phyloP scores from a whole-genome alignment of 2,329 filamentous ascomycete species.

The Nothophaeocryptopus gaeumannii region DNA sequence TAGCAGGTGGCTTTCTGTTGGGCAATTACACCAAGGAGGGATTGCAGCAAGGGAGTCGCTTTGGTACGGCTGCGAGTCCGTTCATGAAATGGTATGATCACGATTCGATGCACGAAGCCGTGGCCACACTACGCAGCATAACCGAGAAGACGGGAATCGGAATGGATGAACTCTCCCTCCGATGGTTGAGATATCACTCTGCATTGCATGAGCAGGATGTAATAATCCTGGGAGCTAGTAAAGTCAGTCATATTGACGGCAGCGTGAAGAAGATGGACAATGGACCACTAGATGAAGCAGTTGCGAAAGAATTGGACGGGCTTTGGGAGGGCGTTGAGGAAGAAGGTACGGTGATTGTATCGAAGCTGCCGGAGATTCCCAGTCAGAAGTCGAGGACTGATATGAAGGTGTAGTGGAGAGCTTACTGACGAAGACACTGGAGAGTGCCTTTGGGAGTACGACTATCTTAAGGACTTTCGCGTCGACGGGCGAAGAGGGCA shows the following conservation, averaged over 20 bases:
- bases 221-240: constrained; percentile 35
- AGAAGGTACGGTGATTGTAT: constrained; percentile 2
- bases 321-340: constrained; percentile 14
- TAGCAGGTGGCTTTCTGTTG: constrained; percentile 36
- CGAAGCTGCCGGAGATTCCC: no score
- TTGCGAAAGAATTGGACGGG: constrained; percentile 17
- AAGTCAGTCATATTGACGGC: constrained; percentile 17
- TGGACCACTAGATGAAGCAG: constrained; percentile 21
- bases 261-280: constrained; percentile 19
- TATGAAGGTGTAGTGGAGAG: no score
- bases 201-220: constrained; percentile 33
- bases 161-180: constrained; percentile 40
- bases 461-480: no score
- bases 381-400: no score
- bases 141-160: constrained; percentile 39
- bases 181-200: constrained; percentile 46
- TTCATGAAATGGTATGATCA: constrained; percentile 40
- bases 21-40: constrained; percentile 18
- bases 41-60: constrained; percentile 6
- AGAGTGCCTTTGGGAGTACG: no score
- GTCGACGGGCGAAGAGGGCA: no score
- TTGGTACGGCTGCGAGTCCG: constrained; percentile 13
- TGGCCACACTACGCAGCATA: constrained; percentile 37
- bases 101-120: constrained; percentile 40
- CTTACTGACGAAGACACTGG: no score